Percentiles rank a stretch among this genome's conserved stretches.
Evolutionary conservation across 2,329 filamentous ascomycete species (phyloP).

Genomic region (Calonectria pauciramosa): DNA sequence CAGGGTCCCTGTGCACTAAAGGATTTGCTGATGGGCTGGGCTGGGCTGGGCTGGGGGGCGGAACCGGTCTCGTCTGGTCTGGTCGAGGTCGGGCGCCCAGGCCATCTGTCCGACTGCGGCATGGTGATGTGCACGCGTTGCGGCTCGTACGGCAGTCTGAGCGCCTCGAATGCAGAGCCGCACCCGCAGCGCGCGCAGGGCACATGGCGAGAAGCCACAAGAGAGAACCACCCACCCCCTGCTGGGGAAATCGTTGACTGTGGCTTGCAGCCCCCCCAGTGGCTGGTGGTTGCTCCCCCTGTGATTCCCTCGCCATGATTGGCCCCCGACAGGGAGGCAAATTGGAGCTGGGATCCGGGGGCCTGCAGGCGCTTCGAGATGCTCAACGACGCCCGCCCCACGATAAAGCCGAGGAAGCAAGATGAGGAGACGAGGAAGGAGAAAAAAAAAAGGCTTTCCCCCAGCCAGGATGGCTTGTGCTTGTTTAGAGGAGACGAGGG

Average conservation of each 20-base stretch:
- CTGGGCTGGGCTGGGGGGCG: neutral
- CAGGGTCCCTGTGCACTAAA: slow-evolving; percentile 5
- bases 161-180: slow-evolving; percentile 9
- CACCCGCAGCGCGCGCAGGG: neutral
- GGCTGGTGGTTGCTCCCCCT: slow-evolving; percentile 1
- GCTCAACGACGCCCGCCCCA: slow-evolving; percentile 13
- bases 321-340: neutral
- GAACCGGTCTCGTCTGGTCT: neutral
- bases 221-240: neutral
- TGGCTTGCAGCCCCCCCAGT: neutral
- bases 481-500: neutral
- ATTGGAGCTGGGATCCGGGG: neutral
- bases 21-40: neutral
- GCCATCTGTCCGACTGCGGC: neutral
- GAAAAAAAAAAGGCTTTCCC: neutral
- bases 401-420: neutral
- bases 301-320: neutral
- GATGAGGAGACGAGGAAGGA: neutral
- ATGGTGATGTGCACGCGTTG: neutral
- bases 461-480: slow-evolving; percentile 1
- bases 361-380: slow-evolving; percentile 21
- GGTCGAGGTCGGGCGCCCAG: neutral
- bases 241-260: neutral
- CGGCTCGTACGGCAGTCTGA: slow-evolving; percentile 4
- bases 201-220: neutral